Conservation (phyloP, 2,329 filamentous ascomycete species). For the Fusarium metavorans region DNA sequence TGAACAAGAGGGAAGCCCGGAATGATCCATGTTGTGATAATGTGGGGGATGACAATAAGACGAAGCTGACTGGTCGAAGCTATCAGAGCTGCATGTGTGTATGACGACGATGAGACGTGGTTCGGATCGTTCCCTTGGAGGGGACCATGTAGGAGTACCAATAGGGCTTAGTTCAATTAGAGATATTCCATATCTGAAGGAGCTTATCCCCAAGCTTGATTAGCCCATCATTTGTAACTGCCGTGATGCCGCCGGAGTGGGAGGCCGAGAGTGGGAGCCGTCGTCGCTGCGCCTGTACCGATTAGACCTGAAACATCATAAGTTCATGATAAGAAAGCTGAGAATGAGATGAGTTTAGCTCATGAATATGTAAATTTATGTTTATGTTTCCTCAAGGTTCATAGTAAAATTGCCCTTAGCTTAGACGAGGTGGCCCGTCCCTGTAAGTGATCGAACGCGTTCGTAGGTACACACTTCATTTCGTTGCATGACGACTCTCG, state of each 20-base stretch:
- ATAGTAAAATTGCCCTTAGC: background rate
- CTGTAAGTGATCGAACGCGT: background rate
- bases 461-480: background rate
- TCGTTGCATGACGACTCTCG: background rate
- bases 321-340: background rate
- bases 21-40: slow-evolving; percentile 37
- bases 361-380: background rate
- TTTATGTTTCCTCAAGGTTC: background rate
- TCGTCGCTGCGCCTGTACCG: background rate
- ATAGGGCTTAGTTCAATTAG: background rate
- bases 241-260: background rate
- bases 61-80: slow-evolving; percentile 37
- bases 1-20: slow-evolving; percentile 19
- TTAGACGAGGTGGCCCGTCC: background rate
- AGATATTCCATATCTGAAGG: background rate
- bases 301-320: background rate
- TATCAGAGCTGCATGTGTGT: slow-evolving; percentile 2
- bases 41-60: slow-evolving; percentile 44
- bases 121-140: background rate
- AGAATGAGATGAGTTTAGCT: background rate
- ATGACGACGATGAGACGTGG: slow-evolving; percentile 35
- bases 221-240: background rate
- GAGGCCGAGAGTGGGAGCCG: background rate
- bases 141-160: background rate
- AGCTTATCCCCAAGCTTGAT: background rate